Evolutionary conservation across 352 stramenopile species (phyloP).

Genomic region (Pythium volutum): DNA sequence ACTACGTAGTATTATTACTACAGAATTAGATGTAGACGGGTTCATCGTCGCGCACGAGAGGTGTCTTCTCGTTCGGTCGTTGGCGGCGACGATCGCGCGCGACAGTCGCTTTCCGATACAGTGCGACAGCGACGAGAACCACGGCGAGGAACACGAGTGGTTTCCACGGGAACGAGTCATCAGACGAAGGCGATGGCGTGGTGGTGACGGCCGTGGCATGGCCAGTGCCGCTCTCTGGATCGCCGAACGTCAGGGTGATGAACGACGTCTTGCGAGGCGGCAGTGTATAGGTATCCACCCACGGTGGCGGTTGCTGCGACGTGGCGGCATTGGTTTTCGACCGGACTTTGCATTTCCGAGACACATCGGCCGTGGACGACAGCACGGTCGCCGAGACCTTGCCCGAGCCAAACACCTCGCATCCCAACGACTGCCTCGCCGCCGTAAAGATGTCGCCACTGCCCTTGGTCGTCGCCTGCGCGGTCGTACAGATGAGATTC

Average conservation of each 20-base stretch:
- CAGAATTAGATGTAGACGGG: slow-evolving; percentile 8
- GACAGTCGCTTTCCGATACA: not conserved
- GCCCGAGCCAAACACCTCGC: not conserved
- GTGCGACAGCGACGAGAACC: not conserved
- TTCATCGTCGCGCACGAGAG: not conserved
- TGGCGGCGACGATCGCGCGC: not conserved
- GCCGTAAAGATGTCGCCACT: not conserved
- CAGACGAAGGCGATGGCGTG: not conserved
- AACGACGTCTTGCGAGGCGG: not conserved
- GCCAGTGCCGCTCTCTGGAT: not conserved
- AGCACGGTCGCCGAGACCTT: not conserved
- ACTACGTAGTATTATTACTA: not conserved
- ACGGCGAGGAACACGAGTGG: not conserved
- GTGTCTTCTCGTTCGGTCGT: slow-evolving; percentile 1
- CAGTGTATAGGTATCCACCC: not conserved
- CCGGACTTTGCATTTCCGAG: not conserved
- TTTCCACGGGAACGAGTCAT: not conserved
- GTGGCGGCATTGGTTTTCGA: not conserved
- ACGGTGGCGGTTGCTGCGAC: not conserved
- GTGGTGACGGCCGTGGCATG: not conserved
- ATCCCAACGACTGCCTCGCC: not conserved
- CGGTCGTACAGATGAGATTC: not conserved
- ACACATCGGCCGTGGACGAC: not conserved
- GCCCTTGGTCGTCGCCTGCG: not conserved
- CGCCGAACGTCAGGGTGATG: too few relatives aligned